phyloP scores from a whole-genome alignment of 768 basidiomycete genomes.

The Mycena polygramma region DNA sequence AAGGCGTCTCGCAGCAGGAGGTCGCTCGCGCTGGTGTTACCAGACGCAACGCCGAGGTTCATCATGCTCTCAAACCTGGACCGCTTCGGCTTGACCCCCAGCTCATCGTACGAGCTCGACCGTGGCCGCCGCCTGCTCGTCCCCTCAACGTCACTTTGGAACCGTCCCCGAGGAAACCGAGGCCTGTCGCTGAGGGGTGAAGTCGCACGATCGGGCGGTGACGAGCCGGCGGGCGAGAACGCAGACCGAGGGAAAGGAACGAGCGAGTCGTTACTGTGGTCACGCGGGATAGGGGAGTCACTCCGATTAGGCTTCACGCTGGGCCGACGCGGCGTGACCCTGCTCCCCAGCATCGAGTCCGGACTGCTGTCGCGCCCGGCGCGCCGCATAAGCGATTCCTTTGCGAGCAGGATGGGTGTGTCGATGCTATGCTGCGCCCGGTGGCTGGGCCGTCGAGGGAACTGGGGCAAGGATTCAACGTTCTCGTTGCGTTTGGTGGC shows the following conservation, averaged over 20 bases:
- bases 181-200: conserved; percentile 51
- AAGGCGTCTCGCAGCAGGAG: conserved; percentile 70
- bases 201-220: conserved; percentile 54
- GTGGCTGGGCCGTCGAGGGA: conserved; percentile 72
- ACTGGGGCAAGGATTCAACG: conserved; percentile 60
- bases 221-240: conserved; percentile 48
- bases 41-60: conserved; percentile 66
- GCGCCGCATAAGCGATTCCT: conserved; percentile 59
- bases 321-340: conserved; percentile 64
- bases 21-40: conserved; percentile 75
- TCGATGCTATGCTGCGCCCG: conserved; percentile 77
- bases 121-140: conserved; percentile 66
- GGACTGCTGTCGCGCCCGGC: conserved; percentile 78
- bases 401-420: conserved; percentile 60
- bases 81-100: conserved; percentile 64
- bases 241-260: conserved; percentile 78
- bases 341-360: conserved; percentile 59
- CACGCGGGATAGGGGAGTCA: conserved; percentile 57
- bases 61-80: conserved; percentile 83
- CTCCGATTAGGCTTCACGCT: conserved; percentile 69
- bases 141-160: conserved; percentile 82
- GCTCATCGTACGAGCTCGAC: conserved; percentile 78
- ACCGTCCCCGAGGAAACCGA: conserved; percentile 69
- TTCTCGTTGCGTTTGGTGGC: conserved; percentile 59
- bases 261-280: conserved; percentile 52